Evolutionary conservation across 805 yeast genomes (phyloP), one percentile per base, ranked within the genome.

Genomic region (Teunomyces pallodes): DNA sequence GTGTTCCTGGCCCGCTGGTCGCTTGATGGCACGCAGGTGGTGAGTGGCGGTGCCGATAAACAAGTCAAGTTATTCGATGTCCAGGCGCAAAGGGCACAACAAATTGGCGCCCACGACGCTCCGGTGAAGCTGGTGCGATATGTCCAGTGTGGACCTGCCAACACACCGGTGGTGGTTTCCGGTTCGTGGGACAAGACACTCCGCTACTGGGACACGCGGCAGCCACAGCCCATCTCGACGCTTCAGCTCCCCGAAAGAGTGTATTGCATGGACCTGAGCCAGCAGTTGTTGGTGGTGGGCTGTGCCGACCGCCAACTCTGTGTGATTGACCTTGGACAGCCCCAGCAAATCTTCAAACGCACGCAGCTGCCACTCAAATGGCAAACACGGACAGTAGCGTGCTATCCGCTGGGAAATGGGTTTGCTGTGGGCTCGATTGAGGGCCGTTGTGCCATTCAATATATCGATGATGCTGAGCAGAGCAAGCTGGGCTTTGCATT

Each of bases 141-240:
- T 52, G 96, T 89, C 9, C 85, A 84, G 52, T 86, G 91, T 62
- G 96, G 96, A 0, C 90, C 91, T n/a, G 74, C 84, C 7, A 87
- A 87, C 57, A 80, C 90, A 0, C 90, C 81, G 36, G 88, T 88
- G 54, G 82, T 92, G 26, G 97, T 90, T 3, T 82, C 91, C 39
- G 97, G 96, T 6, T 89, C 97, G 5, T 94, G 97, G 97, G 99
- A 94, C 69, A 90, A 90, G 69, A 90, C 97, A 1, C 70, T 94
- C 53, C 84, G 82, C 64, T 94, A 94, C 68, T 92, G 99, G 99
- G 98, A 94, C 69, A 76, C 87, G 70, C 83, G 97, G 61, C 83
- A 84, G 55, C 87, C 85, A 40, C 84, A 81, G 57, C 94, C 98
- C 13, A 79, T 92, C 16, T 80, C 90, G 14, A 87, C 96, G 3